Conservation (phyloP, 2,329 filamentous ascomycete species). For the Epichloe festucae region DNA sequence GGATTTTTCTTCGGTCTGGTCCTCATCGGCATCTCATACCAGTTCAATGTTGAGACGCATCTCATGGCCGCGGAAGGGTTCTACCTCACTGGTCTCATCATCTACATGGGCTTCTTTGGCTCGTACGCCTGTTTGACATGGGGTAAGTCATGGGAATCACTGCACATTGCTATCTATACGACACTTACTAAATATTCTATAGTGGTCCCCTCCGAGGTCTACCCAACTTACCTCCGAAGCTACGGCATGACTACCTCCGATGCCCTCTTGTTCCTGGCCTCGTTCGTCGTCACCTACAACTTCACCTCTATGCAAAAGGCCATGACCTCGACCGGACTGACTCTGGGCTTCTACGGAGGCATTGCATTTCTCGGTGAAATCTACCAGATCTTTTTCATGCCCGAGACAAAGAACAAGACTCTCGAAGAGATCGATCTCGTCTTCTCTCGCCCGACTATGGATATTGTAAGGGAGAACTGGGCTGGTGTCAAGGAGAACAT, state of each 20-base stretch:
- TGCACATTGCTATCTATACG: too few species aligned
- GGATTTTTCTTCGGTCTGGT: constrained; percentile 59
- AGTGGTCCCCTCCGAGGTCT: constrained; percentile 55
- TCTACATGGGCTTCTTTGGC: constrained; percentile 59
- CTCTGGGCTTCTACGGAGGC: constrained; percentile 61
- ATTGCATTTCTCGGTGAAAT: constrained; percentile 58
- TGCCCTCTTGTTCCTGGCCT: constrained; percentile 55
- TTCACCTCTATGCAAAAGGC: constrained; percentile 56
- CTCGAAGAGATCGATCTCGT: constrained; percentile 61
- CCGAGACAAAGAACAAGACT: constrained; percentile 55
- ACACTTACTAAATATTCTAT: background rate
- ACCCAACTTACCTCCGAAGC: constrained; percentile 57
- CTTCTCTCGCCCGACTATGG: constrained; percentile 48
- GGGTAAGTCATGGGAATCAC: constrained; percentile 15
- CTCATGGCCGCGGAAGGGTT: constrained; percentile 39
- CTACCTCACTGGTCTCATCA: constrained; percentile 53
- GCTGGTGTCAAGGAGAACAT: constrained; percentile 20
- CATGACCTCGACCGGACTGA: constrained; percentile 53
- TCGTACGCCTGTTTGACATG: constrained; percentile 52
- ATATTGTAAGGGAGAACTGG: constrained; percentile 48
- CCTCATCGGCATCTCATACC: constrained; percentile 52
- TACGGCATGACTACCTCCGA: constrained; percentile 65
- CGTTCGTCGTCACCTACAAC: constrained; percentile 65
- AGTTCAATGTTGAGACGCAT: constrained; percentile 34
- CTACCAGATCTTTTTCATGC: constrained; percentile 65